A percentile compares a stretch with the other conserved stretches of the same genome.
These are phyloP conservation scores for Arachis hypogaea DNA, from an alignment of 306 rosid species.

Conservation along the genomic window DNA sequence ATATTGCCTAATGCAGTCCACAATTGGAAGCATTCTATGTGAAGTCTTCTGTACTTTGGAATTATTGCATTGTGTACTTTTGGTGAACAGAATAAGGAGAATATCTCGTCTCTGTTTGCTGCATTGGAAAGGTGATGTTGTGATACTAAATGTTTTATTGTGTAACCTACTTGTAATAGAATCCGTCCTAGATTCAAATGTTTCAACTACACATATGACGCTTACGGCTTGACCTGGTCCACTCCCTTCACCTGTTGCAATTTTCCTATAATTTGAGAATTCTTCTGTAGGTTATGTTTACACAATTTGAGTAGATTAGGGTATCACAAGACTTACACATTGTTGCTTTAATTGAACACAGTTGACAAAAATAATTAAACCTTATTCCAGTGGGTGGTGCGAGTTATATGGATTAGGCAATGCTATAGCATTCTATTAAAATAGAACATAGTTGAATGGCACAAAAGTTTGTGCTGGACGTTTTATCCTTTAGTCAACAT, in stretches of 20 bases:
- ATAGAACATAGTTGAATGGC: neutral
- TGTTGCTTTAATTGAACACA: neutral
- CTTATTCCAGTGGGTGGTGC: too few relatives aligned
- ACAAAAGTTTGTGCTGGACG: neutral
- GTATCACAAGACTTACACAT: too few relatives aligned
- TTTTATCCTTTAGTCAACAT: neutral
- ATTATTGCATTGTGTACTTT: neutral
- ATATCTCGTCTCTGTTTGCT: constrained; percentile 1
- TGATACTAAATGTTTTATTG: neutral
- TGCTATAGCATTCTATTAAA: too few relatives aligned
- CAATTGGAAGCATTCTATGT: too few relatives aligned
- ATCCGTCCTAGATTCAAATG: neutral
- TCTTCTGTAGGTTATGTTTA: neutral
- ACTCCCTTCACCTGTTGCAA: neutral
- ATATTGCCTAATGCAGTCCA: too few relatives aligned
- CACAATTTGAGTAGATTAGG: neutral
- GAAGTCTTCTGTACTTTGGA: neutral
- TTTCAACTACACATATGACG: neutral
- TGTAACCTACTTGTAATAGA: constrained; percentile 1
- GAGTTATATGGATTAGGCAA: too few relatives aligned
- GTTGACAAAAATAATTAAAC: too few relatives aligned
- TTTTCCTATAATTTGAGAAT: constrained; percentile 3
- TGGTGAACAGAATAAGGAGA: neutral
- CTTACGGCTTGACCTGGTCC: neutral
- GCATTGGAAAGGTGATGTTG: neutral